Evolutionary conservation across 2,329 filamentous ascomycete genomes (phyloP), one percentile per base, ranked within the genome.

Genomic region (Tolypocladium sp.): DNA sequence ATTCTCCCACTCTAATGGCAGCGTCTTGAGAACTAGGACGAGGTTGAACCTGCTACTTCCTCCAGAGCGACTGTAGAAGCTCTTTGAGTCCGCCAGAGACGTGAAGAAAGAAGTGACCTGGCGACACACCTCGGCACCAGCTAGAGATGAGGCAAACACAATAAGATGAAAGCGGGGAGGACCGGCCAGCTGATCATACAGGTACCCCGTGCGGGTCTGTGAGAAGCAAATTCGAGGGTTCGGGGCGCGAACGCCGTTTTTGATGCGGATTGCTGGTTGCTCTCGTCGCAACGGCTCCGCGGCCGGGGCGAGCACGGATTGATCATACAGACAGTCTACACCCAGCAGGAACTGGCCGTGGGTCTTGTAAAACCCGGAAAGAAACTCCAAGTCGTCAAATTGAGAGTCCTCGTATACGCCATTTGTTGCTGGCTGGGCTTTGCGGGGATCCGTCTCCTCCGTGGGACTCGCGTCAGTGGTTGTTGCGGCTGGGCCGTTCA

Each of bases 181-280:
- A 3, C 69, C 69, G 8, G 40, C 63, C 22, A 72, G 58, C 40
- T 58, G 61, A 52, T 73, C 71, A 60, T 73, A 72, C 4, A 73
- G 62, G 54, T 72, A 72, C 2, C 65, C 66, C 0, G 68, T 69
- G 25, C 64, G 55, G 9, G 57, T 59, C 3, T 62, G 55, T 1
- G 37, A 57, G 54, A 70, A 65, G 44, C 66, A 66, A 25, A 71
- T 59, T 2, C 70, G 63, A 5, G 70, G 67, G 55, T 71, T 71
- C 1, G 70, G 70, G 2, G 68, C 69, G 2, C 69, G 66, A 2
- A 70, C 69, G 10, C 68, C 70, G 51, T 68, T 64, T 51, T 63
- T 65, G 0, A 71, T 60, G 4, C 13, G 58, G 37, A 65, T 44
- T 2, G 64, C 60, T 44, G 44, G 57, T 17, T 49, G 44, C n/a